These are phyloP conservation scores for Fragaria nilgerrensis DNA, from an alignment of 306 rosid species.

Conservation along the genomic window DNA sequence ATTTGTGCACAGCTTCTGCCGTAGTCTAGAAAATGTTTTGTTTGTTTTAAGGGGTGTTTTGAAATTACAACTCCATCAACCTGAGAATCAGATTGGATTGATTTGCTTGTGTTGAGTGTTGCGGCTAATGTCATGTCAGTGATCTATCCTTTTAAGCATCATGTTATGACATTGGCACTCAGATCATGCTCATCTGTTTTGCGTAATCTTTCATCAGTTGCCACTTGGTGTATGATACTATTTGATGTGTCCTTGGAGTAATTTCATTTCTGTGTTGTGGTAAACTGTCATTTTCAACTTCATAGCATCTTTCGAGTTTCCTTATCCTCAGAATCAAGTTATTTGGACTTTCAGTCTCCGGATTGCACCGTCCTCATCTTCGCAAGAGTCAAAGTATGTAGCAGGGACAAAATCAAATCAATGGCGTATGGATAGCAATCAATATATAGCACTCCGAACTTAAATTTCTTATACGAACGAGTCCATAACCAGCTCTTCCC, in stretches of 20 bases:
- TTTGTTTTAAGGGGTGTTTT: background rate
- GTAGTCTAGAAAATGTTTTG: background rate
- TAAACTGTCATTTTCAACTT: background rate
- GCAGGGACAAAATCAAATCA: background rate
- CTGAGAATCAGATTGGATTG: background rate
- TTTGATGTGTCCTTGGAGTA: background rate
- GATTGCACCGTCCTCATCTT: background rate
- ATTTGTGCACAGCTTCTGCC: constrained; percentile 8
- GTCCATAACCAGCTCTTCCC: background rate
- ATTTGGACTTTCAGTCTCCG: background rate
- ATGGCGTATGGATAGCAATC: background rate
- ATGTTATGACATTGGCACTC: background rate
- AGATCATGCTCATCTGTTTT: background rate
- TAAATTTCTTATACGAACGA: background rate
- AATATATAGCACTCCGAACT: background rate
- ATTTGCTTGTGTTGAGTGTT: background rate
- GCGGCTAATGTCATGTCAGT: background rate
- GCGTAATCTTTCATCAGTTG: background rate
- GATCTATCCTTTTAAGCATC: background rate
- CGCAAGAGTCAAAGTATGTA: background rate
- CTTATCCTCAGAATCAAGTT: background rate
- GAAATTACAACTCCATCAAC: background rate
- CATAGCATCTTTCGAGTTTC: background rate
- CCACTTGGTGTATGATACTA: background rate
- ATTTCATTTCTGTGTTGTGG: background rate